Conservation (phyloP, 371 early-diverging fungal species). For the Mortierella sp. region DNA sequence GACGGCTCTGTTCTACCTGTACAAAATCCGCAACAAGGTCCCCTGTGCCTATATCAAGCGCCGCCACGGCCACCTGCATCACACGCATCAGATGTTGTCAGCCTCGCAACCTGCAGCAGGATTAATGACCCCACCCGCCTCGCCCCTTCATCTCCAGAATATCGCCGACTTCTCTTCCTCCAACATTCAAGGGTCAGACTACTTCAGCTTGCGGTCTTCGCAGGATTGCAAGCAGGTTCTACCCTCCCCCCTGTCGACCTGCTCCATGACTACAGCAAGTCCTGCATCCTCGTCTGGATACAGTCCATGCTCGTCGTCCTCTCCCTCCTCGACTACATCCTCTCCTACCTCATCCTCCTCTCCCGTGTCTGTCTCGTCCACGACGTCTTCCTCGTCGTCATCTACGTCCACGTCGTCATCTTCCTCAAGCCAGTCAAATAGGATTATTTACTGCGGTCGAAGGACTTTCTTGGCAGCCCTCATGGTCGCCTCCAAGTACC, state of each 20-base stretch:
- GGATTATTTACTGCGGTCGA: conserved; percentile 71
- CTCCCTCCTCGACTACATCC: conserved; percentile 31
- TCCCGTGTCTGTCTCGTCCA: conserved; percentile 18
- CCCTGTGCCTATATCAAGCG: conserved; percentile 39
- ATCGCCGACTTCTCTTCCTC: conserved; percentile 25
- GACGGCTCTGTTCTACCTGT: conserved; percentile 73
- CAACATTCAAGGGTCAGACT: conserved; percentile 25
- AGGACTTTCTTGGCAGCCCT: conserved; percentile 79
- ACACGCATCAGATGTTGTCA: conserved; percentile 10
- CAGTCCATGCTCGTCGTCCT: conserved; percentile 26
- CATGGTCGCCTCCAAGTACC: conserved; percentile 79
- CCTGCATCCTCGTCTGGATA: conserved; percentile 28
- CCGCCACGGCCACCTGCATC: conserved; percentile 38
- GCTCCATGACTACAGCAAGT: conserved; percentile 27
- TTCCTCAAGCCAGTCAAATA: conserved; percentile 26
- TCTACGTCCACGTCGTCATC: conserved; percentile 8
- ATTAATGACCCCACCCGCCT: conserved; percentile 35
- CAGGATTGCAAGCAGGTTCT: conserved; percentile 16
- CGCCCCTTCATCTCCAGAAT: conserved; percentile 33
- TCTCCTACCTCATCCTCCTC: conserved; percentile 28
- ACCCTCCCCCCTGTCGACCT: conserved; percentile 36
- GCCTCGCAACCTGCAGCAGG: conserved; percentile 7
- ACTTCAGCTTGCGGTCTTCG: conserved; percentile 28
- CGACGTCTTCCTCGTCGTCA: conserved; percentile 17
- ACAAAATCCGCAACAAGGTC: conserved; percentile 54